Evolutionary conservation across 164 flowering plant genomes (phyloP), one percentile per base, ranked within the genome.

Genomic region (Nelumbo lutea): DNA sequence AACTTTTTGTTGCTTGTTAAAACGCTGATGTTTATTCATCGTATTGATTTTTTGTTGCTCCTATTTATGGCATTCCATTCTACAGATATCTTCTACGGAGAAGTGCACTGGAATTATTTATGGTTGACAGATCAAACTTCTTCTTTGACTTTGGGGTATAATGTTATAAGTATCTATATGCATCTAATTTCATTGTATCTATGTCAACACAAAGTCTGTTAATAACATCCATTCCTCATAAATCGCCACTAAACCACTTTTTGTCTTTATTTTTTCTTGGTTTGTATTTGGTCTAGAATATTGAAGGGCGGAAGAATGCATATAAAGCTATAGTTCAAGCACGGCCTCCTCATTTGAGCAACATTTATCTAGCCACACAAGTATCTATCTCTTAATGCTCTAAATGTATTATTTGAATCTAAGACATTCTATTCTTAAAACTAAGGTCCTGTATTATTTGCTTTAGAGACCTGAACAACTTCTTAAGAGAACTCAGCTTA

Each of bases 131-230:
- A 13, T 89, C 96, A 74, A 96, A 96, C 75, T 96, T 83, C 87
- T 96, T 96, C 84, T 91, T 96, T 80, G 98, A 96, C 85, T 96
- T 96, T 74, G 96, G 93, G 95, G 99, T 96, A 88, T 46, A 58
- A 11, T 43, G 10, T 68, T 27, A 55, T 27, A 27, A 27, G 27
- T 27, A 27, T 27, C 27, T 27, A 27, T 27, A 27, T 27, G 27
- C 27, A 27, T 27, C 27, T 27, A 27, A 27, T 47, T 2, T 27
- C 58, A n/a, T 70, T 59, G 5, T 8, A 46, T 66, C 57, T 65
- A 13, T 65, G 44, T 51, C 62, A 67, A 41, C 64, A 58, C 14
- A 4, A 27, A 27, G 27, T 46, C 48, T 46, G 4, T 11, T 15
- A 11, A 53, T 10, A 53, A 9, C 57, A 53, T 50, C 11, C 0